Base-by-base conservation (phyloP, 345 rosid species). In the Sonneratia alba region DNA sequence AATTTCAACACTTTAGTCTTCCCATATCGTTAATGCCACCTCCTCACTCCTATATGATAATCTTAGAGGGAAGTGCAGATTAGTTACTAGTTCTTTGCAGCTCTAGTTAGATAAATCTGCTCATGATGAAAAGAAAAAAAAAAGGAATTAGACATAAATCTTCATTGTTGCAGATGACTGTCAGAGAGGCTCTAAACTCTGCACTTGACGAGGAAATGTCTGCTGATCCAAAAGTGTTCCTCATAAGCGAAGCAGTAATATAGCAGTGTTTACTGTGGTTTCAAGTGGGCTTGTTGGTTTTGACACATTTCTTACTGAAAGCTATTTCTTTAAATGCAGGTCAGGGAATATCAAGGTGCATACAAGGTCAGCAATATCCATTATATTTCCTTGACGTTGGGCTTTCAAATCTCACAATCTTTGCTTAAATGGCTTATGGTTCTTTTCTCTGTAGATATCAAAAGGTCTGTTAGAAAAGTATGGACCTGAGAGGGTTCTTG, bases 141-240 rank as follows among this genome's bases (percentile, higher is more conserved):
- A 59, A 59, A 11, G 19, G 11, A 51, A 27, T 66, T 24, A n/a
- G 37, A 37, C 49, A 48, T 49, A 14, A 72, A 11, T 32, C 32
- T 48, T 22, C 21, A 27, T n/a, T 72, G 67, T 81, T 73, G 71
- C 87, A 95, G 97, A 90, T 92, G 84, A 90, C 83, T 7, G 91
- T 90, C 34, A 81, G 98, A 81, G 98, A 89, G 0, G 99, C 98
- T 59, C 75, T 95, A 15, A 92, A 95, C 79, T 84, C 99, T 79
- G 98, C 98, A 15, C 92, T 95, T 55, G 98, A 90, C 63, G 99
- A 95, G 86, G 99, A 95, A 82, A 92, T 95, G 99, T 88, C 99
- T 68, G 99, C 98, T 43, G 99, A 95, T 84, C 87, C 98, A 43
- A 92, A 86, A 80, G 99, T 95, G 8, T 88, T 92, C 80, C 79